Percentiles rank a stretch among this genome's conserved stretches.
These are phyloP conservation scores for Penicillium argentinense DNA, from an alignment of 495 filamentous ascomycete species.

Conservation along the genomic window DNA sequence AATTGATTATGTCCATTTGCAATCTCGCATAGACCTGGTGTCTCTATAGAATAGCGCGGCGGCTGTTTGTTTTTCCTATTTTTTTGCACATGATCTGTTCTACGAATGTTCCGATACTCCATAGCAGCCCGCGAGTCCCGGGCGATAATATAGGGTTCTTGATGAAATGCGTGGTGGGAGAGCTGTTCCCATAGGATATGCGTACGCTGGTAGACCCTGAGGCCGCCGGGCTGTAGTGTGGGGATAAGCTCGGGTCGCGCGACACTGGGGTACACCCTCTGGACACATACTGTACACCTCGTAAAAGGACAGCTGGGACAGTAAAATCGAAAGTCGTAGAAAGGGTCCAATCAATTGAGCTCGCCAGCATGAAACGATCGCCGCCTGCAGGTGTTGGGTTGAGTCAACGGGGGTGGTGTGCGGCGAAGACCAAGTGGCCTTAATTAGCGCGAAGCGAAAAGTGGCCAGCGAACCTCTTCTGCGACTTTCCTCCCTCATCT, in stretches of 20 bases:
- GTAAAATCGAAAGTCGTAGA: background rate
- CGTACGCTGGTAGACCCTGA: conserved; percentile 14
- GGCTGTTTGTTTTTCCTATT: background rate
- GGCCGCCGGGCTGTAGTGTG: conserved; percentile 20
- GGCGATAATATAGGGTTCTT: background rate
- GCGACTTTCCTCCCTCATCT: conserved; percentile 37
- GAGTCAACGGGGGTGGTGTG: conserved; percentile 17
- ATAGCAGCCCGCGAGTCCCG: background rate
- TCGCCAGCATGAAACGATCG: too few species aligned
- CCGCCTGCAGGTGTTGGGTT: conserved; percentile 1
- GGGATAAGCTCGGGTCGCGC: conserved; percentile 22
- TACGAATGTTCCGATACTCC: conserved; percentile 1
- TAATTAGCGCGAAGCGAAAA: conserved; percentile 48
- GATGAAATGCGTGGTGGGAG: background rate
- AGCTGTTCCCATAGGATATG: background rate
- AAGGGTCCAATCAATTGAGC: background rate
- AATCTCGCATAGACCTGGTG: conserved; percentile 13
- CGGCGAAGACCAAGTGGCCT: conserved; percentile 47
- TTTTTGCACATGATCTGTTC: background rate
- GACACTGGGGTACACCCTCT: conserved; percentile 12
- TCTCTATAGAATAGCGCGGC: conserved; percentile 12
- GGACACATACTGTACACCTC: background rate
- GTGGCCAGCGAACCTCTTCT: conserved; percentile 43
- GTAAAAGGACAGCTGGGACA: background rate
- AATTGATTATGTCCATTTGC: background rate